Percentiles rank a stretch among this genome's conserved stretches.
phyloP scores from a whole-genome alignment of 352 stramenopile species.

The Sclerospora graminicola region DNA sequence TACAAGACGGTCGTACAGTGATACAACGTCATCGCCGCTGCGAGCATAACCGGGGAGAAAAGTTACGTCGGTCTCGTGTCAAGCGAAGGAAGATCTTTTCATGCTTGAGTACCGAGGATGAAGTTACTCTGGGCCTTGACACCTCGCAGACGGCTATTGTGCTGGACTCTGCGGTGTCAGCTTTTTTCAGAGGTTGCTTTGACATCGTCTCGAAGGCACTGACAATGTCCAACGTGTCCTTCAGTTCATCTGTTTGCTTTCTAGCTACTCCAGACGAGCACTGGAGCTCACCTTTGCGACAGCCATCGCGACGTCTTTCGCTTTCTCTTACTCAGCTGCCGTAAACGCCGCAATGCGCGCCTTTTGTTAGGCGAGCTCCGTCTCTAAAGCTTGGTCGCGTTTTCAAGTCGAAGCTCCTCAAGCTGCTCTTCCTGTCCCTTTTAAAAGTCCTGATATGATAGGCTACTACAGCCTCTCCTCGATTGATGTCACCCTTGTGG shows the following conservation, averaged over 20 bases:
- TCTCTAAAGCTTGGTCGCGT: constrained; percentile 49
- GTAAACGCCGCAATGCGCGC: constrained; percentile 58
- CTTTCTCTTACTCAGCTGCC: constrained; percentile 59
- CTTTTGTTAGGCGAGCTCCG: constrained; percentile 62
- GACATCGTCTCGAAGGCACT: constrained; percentile 47
- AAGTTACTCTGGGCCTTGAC: too few species aligned
- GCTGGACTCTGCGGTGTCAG: too few species aligned
- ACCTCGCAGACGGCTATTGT: too few species aligned
- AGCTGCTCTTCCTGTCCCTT: constrained; percentile 40
- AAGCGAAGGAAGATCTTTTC: too few species aligned
- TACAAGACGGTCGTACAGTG: constrained; percentile 45
- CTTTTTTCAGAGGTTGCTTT: too few species aligned
- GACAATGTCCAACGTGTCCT: constrained; percentile 33
- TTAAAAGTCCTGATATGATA: constrained; percentile 51
- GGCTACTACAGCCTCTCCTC: constrained; percentile 43
- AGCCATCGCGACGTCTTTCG: constrained; percentile 59
- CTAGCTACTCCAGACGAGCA: constrained; percentile 49
- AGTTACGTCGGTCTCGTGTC: too few species aligned
- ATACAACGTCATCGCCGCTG: constrained; percentile 19
- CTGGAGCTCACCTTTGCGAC: constrained; percentile 60
- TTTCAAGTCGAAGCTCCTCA: constrained; percentile 46
- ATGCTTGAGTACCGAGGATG: too few species aligned
- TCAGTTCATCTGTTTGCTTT: constrained; percentile 39
- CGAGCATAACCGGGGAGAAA: constrained; percentile 22
- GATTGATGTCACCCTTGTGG: constrained; percentile 41